phyloP scores from a whole-genome alignment of 805 yeast genomes.

The Kazachstania africana region DNA sequence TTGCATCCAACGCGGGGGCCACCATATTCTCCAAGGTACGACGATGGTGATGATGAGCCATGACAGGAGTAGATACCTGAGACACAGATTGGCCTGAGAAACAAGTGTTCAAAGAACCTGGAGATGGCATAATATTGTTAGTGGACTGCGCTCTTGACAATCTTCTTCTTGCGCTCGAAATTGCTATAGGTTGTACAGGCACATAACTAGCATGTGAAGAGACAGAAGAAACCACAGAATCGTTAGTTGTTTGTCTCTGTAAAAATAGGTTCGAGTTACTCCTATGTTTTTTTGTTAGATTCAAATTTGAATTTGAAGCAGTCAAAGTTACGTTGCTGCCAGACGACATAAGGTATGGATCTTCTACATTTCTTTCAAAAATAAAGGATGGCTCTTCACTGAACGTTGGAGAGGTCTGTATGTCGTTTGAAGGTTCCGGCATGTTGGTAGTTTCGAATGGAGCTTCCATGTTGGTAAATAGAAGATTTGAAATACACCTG shows the following conservation, averaged over 20 bases:
- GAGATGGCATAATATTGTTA: no score
- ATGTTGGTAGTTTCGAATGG: no score
- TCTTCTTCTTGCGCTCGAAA: no score
- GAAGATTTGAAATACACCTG: no score
- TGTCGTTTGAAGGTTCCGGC: no score
- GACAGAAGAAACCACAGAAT: slow-evolving; percentile 1
- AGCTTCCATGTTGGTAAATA: no score
- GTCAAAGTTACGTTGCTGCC: slow-evolving; percentile 2
- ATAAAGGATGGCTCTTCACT: slow-evolving; percentile 34
- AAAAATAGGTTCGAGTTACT: slow-evolving; percentile 4
- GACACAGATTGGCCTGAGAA: no score
- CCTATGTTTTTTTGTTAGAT: slow-evolving; percentile 1
- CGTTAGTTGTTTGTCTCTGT: slow-evolving; percentile 4
- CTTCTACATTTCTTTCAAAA: slow-evolving; percentile 59
- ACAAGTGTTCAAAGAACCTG: no score
- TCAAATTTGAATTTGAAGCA: slow-evolving; percentile 3
- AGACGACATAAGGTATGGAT: slow-evolving; percentile 26
- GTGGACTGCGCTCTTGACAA: no score
- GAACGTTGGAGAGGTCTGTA: not conserved
- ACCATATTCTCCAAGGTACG: slow-evolving; percentile 51
- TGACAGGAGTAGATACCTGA: not conserved
- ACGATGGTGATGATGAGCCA: slow-evolving; percentile 20
- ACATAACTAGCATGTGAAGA: no score
- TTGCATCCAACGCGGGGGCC: slow-evolving; percentile 75
- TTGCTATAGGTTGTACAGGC: no score